phyloP scores from a whole-genome alignment of 306 rosid species.

The Mimosa bimucronata region DNA sequence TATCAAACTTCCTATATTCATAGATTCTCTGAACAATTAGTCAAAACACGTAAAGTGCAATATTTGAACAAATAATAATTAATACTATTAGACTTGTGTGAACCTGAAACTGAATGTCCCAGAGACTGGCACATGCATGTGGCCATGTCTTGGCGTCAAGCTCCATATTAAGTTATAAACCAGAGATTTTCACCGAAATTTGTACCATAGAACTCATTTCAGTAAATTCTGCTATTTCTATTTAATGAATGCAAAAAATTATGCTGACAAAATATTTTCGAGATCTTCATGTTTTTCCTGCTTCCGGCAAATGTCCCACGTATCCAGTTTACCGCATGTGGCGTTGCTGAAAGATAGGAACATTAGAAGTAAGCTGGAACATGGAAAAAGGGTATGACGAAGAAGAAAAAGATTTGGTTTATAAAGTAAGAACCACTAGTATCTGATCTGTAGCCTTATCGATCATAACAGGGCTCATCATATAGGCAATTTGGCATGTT shows the following conservation, averaged over 20 bases:
- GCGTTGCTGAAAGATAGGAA: slow-evolving; percentile 32
- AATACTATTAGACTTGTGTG: neutral
- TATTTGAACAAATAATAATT: neutral
- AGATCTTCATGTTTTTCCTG: slow-evolving; percentile 16
- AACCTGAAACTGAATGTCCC: neutral
- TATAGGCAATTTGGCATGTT: slow-evolving; percentile 33
- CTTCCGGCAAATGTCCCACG: slow-evolving; percentile 41
- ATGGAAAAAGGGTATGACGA: neutral
- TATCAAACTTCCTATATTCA: neutral
- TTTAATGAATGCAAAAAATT: neutral
- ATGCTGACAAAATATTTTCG: neutral
- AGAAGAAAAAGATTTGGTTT: slow-evolving; percentile 13
- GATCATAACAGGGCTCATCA: neutral
- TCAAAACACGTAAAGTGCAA: neutral
- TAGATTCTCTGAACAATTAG: neutral
- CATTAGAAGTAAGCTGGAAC: neutral
- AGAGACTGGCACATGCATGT: neutral
- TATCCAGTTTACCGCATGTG: slow-evolving; percentile 48
- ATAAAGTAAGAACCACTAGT: slow-evolving; percentile 34
- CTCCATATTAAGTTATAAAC: slow-evolving; percentile 1
- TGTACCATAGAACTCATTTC: neutral
- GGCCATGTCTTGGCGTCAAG: slow-evolving; percentile 7
- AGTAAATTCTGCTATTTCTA: neutral
- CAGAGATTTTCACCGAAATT: neutral
- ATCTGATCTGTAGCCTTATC: slow-evolving; percentile 16